Evolutionary conservation across 2,329 filamentous ascomycete genomes (phyloP), one percentile per base, ranked within the genome.

Genomic region (Monosporascus sp.): DNA sequence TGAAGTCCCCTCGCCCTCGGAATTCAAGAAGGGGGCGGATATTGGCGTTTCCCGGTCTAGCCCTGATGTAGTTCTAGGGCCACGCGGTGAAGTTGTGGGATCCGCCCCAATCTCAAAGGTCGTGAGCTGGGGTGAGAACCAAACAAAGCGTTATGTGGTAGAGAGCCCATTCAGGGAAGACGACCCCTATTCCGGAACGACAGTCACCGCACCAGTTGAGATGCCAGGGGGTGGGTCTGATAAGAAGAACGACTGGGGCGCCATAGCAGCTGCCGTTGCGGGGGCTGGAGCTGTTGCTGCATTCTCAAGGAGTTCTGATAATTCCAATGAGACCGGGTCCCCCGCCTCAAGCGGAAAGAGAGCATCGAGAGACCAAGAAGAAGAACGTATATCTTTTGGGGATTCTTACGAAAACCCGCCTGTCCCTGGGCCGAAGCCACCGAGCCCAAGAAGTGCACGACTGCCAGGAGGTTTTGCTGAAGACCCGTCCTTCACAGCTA

Each of bases 401-500:
- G 73, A 76, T 38, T 60, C 71, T 2, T 72, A 74, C 38, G 72
- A 72, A 17, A 67, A 66, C 6, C 78, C 80, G 17, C 80, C 80
- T 27, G 64, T 75, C 20, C 75, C 80, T 18, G 84, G 85, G 3
- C 79, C 83, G 3, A 84, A 85, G 60, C 80, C 80, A 8, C 57
- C 70, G 11, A 75, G 72, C 55, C 73, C 76, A n/a, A 71, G 72
- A 49, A 60, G 64, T 20, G 64, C 75, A 44, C 76, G 81, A 52
- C 81, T 86, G 67, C 84, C 86, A 24, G 86, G 86, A 20, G 72
- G 78, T 9, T 91, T 88, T 62, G 80, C 73, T 1, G 80, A 85
- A 52, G 87, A 90, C 59, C 70, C 86, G 8, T 83, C 84, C 49
- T 90, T 90, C 59, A 82, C 84, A 7, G 87, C 86, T 27, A 83